Evolutionary conservation across 148 eudicot genomes (phyloP), one percentile per base, ranked within the genome.

Genomic region (Nepenthes mirabilis): DNA sequence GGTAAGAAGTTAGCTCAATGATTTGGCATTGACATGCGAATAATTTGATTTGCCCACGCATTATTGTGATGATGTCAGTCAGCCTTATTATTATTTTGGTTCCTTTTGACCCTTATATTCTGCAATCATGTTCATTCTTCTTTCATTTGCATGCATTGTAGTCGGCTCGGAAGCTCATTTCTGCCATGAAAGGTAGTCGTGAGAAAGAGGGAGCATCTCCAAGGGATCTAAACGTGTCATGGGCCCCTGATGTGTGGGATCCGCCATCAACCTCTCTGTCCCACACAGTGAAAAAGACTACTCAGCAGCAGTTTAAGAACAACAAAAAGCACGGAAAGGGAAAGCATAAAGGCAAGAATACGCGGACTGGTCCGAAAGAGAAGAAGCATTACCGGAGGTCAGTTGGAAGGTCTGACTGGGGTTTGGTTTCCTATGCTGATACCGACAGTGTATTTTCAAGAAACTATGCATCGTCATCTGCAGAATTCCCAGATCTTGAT

Each of bases 241-340:
- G 97, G 97, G 93, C 90, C 11, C 90, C 97, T 47, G 97, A 91
- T 52, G 97, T 91, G 49, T 88, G 85, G 47, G 97, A 91, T 64
- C 97, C 97, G 2, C 70, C 69, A 52, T 90, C 97, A 2, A 66
- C 94, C 23, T 61, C 97, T 35, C 63, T 79, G 5, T 81, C 90
- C 55, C 82, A 77, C 52, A 52, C 69, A 12, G 84, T 80, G 49
- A 63, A 74, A 67, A 77, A 68, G 68, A 83, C 69, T 75, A 68
- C 49, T 59, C 79, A 68, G 33, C 72, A 71, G 56, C 74, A 80
- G 59, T 75, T 68, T 52, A 78, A 60, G 67, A 77, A 76, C 50
- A 67, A 67, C 56, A 90, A 78, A 70, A 91, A 78, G 78, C 75
- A 79, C 23, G 83, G 77, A 10, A 87, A 75, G 68, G 80, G 74